Base-by-base conservation (phyloP, 192 early-diverging fungal species). In the Coemansia sp. region DNA sequence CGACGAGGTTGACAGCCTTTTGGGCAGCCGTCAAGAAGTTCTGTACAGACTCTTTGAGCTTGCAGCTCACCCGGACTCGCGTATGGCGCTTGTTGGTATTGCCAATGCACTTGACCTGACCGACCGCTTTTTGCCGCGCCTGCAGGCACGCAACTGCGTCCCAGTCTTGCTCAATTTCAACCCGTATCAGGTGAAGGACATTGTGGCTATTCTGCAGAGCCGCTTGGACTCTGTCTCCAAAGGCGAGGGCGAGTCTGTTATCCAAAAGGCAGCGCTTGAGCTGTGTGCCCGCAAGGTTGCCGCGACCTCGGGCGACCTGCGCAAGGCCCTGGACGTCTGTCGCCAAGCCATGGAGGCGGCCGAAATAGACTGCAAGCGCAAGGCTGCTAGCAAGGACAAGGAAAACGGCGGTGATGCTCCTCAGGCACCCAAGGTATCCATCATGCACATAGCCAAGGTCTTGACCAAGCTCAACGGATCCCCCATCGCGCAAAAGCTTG, bases 21-120 rank as follows among this genome's bases (percentile, higher is more conserved):
- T 94, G 33, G 91, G 92, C 17, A 86, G 83, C 69, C 87, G 94
- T 62, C 90, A 95, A 77, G 87, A 92, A 7, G 89, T 95, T 0
- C 80, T 98, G 17, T 98, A 98, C 78, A 89, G 91, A 18, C 75
- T 98, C 9, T 98, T 97, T 83, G 90, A 92, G 65, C 61, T 79
- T 45, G 85, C 81, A 0, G 83, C 78, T 7, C 74, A 84, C 22
- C 81, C 87, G 4, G 61, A 74, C 7, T 92, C 94, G 60, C 79
- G 85, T 0, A 68, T 99, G 43, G 87, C 89, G 1, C 73, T 98
- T 39, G 88, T 98, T 43, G 96, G 96, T 15, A 98, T 99, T 59
- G 94, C 96, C 34, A 99, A 99, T 76, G 93, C 96, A 0, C 77
- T 98, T 12, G 92, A 98, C 75, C 81, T 98, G 68, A 94, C 95